These are phyloP conservation scores for Phalaenopsis equestris DNA, from an alignment of 106 monocot species.

Conservation along the genomic window DNA sequence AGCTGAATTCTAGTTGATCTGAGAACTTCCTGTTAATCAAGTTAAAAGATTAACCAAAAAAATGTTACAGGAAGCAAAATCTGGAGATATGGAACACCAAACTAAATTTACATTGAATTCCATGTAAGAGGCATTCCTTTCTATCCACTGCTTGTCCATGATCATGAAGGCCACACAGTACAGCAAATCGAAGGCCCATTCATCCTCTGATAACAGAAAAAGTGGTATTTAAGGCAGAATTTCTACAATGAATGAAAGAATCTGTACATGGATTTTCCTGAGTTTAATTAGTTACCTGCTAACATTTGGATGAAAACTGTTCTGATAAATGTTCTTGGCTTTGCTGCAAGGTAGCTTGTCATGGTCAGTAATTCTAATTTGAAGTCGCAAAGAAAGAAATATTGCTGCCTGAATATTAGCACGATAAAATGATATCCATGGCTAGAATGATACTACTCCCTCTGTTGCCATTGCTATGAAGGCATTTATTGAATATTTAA, in stretches of 20 bases:
- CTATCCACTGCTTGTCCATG: conserved; percentile 53
- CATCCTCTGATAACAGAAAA: conserved; percentile 25
- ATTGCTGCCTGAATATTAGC: neutral
- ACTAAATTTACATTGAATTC: conserved; percentile 42
- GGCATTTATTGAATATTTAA: neutral
- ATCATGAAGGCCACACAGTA: conserved; percentile 60
- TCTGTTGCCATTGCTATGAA: no score
- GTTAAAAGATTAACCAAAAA: neutral
- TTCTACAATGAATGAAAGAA: neutral
- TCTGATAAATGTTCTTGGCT: conserved; percentile 69
- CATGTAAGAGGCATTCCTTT: conserved; percentile 55
- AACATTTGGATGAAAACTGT: conserved; percentile 90
- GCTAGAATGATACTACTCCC: neutral
- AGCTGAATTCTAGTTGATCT: conserved; percentile 37
- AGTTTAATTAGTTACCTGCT: conserved; percentile 37
- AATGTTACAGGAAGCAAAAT: neutral
- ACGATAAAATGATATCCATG: neutral
- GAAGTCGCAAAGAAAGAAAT: neutral
- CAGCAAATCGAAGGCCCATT: conserved; percentile 58
- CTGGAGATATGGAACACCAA: neutral
- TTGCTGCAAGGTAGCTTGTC: conserved; percentile 32
- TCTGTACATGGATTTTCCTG: neutral
- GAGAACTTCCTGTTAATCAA: conserved; percentile 34
- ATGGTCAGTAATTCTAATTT: no score
- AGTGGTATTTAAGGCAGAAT: neutral